Conservation (phyloP, 2,329 filamentous ascomycete species). For the Kalmusia sp. region DNA sequence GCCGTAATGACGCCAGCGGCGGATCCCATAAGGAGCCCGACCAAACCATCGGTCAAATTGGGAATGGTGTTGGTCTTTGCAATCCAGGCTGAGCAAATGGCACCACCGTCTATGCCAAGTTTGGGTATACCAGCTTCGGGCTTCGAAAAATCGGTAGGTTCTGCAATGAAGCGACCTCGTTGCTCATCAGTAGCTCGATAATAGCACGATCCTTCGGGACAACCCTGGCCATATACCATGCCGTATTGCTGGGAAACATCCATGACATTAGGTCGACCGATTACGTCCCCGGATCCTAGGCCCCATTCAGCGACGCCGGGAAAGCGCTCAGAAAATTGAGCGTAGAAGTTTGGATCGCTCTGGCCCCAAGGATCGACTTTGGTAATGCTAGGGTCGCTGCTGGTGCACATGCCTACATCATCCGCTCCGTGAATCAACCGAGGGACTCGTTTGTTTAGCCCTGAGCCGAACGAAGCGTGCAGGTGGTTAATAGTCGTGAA, state of each 20-base stretch:
- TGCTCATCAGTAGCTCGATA: slow-evolving; percentile 78
- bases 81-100: slow-evolving; percentile 84
- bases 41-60: slow-evolving; percentile 74
- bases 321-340: slow-evolving; percentile 79
- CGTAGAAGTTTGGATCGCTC: slow-evolving; percentile 75
- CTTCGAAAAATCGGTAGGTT: slow-evolving; percentile 65
- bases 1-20: slow-evolving; percentile 82
- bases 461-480: slow-evolving; percentile 76
- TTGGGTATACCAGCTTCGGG: slow-evolving; percentile 78
- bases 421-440: slow-evolving; percentile 83
- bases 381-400: slow-evolving; percentile 78
- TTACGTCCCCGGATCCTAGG: slow-evolving; percentile 75
- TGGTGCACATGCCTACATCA: slow-evolving; percentile 78
- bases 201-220: slow-evolving; percentile 80
- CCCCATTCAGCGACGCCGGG: slow-evolving; percentile 79
- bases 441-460: slow-evolving; percentile 72
- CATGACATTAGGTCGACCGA: slow-evolving; percentile 84
- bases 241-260: slow-evolving; percentile 88
- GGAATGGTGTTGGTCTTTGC: slow-evolving; percentile 80
- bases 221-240: slow-evolving; percentile 84
- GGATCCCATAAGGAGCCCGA: slow-evolving; percentile 84
- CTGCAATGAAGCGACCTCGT: slow-evolving; percentile 75
- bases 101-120: slow-evolving; percentile 72
- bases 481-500: slow-evolving; percentile 80
- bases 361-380: slow-evolving; percentile 85